Base-by-base conservation (phyloP, 2,329 filamentous ascomycete genomes). In the Cercospora janseana region DNA sequence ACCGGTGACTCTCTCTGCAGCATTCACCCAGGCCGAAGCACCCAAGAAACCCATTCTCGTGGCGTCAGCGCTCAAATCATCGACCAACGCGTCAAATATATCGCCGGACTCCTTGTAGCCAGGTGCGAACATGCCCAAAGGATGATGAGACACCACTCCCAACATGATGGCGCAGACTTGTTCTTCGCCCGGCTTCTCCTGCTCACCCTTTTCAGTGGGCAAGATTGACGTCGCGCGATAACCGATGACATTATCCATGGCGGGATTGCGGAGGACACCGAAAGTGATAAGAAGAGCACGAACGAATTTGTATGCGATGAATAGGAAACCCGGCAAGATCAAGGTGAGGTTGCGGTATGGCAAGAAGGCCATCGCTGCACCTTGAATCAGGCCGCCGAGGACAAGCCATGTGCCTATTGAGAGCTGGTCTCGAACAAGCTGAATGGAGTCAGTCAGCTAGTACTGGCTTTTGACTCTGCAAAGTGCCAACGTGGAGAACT, bases 371-470 rank as follows among this genome's bases (percentile, higher is more conserved):
- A 54, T 37, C 4, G 68, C 52, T 2, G 69, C 12, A 32, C 61
- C 61, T 57, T 72, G 69, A 9, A 70, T 44, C 24, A 64, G 51
- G 27, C 64, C 64, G 32, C 70, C 67, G n/a, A 53, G 28, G 5
- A 49, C 9, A 18, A 53, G 40, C 51, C 51, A 49, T 38, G 46
- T 53, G 18, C 24, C 6, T 12, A 53, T 32, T n/a, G 38, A 41
- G 18, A 53, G 43, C 16, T 49, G 26, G 34, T 49, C 51, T 3
- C 51, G 38, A 8, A 53, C 23, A 7, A 35, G 23, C 51, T 53
- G 35, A 16, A 6, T n/a, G n/a, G n/a, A n/a, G n/a, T n/a, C 12
- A 26, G 16, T 47, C 34, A 47, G 34, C 16, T 15, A 2, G n/a
- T n/a, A n/a, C n/a, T n/a, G n/a, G n/a, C n/a, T n/a, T n/a, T n/a